Evolutionary conservation across 345 rosid species (phyloP).

Genomic region (Bretschneidera sinensis): DNA sequence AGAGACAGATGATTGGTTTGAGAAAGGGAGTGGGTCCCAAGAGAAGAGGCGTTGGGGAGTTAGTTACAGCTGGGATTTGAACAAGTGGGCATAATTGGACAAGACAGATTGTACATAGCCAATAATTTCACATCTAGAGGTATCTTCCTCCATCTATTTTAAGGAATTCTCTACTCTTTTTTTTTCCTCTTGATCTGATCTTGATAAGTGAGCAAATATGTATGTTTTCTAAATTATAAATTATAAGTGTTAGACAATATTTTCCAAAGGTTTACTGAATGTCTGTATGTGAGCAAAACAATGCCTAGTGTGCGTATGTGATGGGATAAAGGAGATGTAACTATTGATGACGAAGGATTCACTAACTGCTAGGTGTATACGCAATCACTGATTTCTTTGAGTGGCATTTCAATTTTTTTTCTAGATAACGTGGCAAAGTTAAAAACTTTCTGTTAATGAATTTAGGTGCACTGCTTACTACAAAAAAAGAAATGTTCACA

Average conservation of each 20-base stretch:
- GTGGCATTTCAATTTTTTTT: too few relatives aligned
- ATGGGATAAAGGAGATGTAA: too few relatives aligned
- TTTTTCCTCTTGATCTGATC: slow-evolving; percentile 31
- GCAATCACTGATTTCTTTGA: too few relatives aligned
- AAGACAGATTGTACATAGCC: slow-evolving; percentile 40
- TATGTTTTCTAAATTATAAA: slow-evolving; percentile 15
- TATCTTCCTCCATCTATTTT: slow-evolving; percentile 11
- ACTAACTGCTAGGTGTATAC: too few relatives aligned
- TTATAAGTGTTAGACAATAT: slow-evolving; percentile 13
- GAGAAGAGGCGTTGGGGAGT: slow-evolving; percentile 20
- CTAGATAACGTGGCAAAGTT: too few relatives aligned
- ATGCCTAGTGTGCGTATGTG: too few relatives aligned
- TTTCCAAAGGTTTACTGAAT: slow-evolving; percentile 24
- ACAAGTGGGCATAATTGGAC: slow-evolving; percentile 51
- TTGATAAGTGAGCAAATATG: slow-evolving; percentile 34
- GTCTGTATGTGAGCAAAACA: slow-evolving; percentile 27
- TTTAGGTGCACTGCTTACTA: too few relatives aligned
- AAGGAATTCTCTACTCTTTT: slow-evolving; percentile 3
- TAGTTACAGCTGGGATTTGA: slow-evolving; percentile 39
- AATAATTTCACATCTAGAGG: slow-evolving; percentile 30
- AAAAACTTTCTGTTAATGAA: too few relatives aligned
- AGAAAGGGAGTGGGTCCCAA: slow-evolving; percentile 24
- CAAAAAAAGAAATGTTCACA: too few relatives aligned
- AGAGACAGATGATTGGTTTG: too few relatives aligned
- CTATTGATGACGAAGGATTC: too few relatives aligned